These are phyloP conservation scores for Coniochaeta hoffmannii DNA, from an alignment of 2,329 filamentous ascomycete genomes.

Conservation along the genomic window DNA sequence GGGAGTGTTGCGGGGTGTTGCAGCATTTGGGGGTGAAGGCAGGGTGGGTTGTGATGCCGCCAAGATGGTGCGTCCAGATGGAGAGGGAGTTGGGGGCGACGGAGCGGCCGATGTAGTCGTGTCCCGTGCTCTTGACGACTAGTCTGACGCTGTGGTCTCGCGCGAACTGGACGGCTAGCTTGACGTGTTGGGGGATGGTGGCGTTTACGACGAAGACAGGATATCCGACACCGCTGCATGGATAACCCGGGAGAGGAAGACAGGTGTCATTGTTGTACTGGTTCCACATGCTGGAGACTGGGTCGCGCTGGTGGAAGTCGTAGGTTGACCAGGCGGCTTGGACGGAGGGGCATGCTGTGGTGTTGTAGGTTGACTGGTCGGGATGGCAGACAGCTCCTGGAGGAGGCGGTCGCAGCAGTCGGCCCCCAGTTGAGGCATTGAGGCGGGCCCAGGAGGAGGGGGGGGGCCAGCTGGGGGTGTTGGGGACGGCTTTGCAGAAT, in stretches of 20 bases:
- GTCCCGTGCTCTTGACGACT: slow-evolving; percentile 6
- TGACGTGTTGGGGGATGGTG: slow-evolving; percentile 21
- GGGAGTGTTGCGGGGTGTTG: slow-evolving; percentile 28
- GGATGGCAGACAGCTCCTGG: slow-evolving; percentile 37
- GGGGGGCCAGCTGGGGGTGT: slow-evolving; percentile 38
- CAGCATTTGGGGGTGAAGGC: slow-evolving; percentile 35
- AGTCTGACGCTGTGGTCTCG: slow-evolving; percentile 6
- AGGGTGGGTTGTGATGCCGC: slow-evolving; percentile 27
- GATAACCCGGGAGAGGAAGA: slow-evolving; percentile 28
- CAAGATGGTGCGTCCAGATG: slow-evolving; percentile 38
- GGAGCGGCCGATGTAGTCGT: slow-evolving; percentile 27
- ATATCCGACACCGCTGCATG: slow-evolving; percentile 30
- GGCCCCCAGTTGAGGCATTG: slow-evolving; percentile 34
- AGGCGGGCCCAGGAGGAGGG: slow-evolving; percentile 34
- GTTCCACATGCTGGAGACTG: slow-evolving; percentile 27
- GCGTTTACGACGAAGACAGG: slow-evolving; percentile 33
- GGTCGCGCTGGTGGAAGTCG: slow-evolving; percentile 28
- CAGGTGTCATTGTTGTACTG: slow-evolving; percentile 43
- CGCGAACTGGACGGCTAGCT: slow-evolving; percentile 34
- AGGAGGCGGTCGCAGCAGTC: slow-evolving; percentile 33
- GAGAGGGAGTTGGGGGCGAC: slow-evolving; percentile 42
- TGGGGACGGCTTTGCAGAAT: slow-evolving; percentile 15
- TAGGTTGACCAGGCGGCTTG: slow-evolving; percentile 13
- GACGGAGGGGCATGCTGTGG: slow-evolving; percentile 11
- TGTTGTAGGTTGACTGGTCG: slow-evolving; percentile 14